A percentile compares a stretch with the other conserved stretches of the same genome.
Evolutionary conservation across 2,329 filamentous ascomycete genomes (phyloP).

Genomic region (Phaeosphaeriaceae sp.): DNA sequence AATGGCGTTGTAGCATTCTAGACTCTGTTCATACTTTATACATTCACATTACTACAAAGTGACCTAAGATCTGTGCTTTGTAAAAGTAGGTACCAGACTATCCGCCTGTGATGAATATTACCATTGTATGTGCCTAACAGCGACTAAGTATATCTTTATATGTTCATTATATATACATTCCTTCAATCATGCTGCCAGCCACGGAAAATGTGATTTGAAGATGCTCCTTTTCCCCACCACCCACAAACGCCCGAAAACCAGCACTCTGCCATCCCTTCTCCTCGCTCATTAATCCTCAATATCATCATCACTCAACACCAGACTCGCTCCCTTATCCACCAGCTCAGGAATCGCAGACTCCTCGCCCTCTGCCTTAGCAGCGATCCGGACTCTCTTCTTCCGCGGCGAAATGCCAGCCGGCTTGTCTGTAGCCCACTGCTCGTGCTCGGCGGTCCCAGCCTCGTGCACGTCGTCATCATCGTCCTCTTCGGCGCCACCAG

Average conservation of each 20-base stretch:
- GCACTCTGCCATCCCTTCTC: not conserved
- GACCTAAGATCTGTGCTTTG: too few species aligned
- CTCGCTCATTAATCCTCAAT: constrained; percentile 49
- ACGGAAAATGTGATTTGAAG: too few species aligned
- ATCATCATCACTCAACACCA: constrained; percentile 57
- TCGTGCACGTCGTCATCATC: constrained; percentile 41
- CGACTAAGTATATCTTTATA: not conserved
- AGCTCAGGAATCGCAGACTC: constrained; percentile 31
- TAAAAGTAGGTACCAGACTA: too few species aligned
- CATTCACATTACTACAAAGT: not conserved
- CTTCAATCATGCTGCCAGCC: too few species aligned
- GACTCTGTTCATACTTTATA: not conserved
- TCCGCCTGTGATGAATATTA: not conserved
- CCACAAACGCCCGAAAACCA: not conserved
- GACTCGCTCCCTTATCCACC: constrained; percentile 35
- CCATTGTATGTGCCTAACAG: not conserved
- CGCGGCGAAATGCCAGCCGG: constrained; percentile 37
- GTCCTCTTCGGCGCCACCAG: constrained; percentile 37
- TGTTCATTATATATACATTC: not conserved
- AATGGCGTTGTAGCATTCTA: not conserved
- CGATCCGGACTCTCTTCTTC: constrained; percentile 27
- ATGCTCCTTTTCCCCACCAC: too few species aligned
- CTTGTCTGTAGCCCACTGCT: constrained; percentile 54
- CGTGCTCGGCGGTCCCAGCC: constrained; percentile 27
- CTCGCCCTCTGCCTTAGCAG: constrained; percentile 26